Percentiles rank a stretch among this genome's conserved stretches.
These are phyloP conservation scores for Tolypocladium sp. DNA, from an alignment of 2,329 filamentous ascomycete genomes.

Conservation along the genomic window DNA sequence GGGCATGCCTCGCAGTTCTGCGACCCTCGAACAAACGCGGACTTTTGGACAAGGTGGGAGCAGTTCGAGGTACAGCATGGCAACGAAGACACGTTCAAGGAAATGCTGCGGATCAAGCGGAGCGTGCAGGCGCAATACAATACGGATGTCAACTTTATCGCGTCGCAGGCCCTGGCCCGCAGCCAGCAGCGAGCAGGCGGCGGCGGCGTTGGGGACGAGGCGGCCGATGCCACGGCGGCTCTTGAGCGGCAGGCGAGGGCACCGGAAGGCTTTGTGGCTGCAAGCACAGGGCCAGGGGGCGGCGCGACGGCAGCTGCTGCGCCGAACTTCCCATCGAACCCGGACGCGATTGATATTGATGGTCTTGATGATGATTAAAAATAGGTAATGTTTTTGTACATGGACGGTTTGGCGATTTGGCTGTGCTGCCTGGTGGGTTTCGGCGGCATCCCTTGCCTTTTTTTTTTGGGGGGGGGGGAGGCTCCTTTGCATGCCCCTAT, in stretches of 20 bases:
- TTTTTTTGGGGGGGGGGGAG: background rate
- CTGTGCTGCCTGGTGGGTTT: background rate
- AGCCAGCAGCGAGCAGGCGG: conserved; percentile 54
- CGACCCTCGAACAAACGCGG: conserved; percentile 81
- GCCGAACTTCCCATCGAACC: conserved; percentile 49
- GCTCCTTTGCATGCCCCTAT: background rate
- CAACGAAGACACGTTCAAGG: conserved; percentile 98
- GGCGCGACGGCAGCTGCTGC: conserved; percentile 26
- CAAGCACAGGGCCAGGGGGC: conserved; percentile 63
- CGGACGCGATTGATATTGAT: conserved; percentile 78
- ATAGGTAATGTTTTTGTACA: background rate
- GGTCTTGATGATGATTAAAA: conserved; percentile 51
- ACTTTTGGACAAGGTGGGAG: conserved; percentile 97
- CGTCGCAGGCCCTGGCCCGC: conserved; percentile 83
- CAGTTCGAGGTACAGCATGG: conserved; percentile 94
- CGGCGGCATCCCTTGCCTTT: background rate
- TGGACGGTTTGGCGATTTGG: background rate
- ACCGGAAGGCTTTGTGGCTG: conserved; percentile 83
- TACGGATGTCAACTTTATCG: conserved; percentile 97
- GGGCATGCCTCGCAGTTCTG: conserved; percentile 96
- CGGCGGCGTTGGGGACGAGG: conserved; percentile 28
- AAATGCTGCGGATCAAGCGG: conserved; percentile 96
- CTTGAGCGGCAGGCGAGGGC: conserved; percentile 83
- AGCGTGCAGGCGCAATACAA: conserved; percentile 98
- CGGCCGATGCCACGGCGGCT: conserved; percentile 77